A percentile compares a stretch with the other conserved stretches of the same genome.
phyloP scores from a whole-genome alignment of 2,329 filamentous ascomycete species.

The Talaromyces sp. region DNA sequence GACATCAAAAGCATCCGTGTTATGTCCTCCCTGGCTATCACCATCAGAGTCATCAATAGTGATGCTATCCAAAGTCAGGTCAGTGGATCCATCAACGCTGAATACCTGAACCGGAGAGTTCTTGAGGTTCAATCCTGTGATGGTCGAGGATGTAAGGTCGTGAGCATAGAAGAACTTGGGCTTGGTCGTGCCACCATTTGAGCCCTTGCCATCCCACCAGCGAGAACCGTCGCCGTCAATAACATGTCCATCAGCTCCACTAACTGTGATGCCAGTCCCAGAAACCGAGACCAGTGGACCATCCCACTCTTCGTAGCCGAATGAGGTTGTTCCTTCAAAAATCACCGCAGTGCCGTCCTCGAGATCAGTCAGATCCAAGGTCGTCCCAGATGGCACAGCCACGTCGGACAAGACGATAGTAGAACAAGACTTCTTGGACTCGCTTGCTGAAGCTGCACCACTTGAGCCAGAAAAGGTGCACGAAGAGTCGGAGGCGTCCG shows the following conservation, averaged over 20 bases:
- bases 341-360: conserved; percentile 38
- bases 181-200: conserved; percentile 59
- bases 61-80: conserved; percentile 48
- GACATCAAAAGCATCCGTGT: conserved; percentile 59
- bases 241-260: conserved; percentile 47
- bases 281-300: conserved; percentile 61
- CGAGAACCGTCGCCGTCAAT: conserved; percentile 54
- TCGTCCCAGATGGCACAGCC: conserved; percentile 30
- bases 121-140: conserved; percentile 26
- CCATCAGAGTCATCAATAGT: conserved; percentile 57
- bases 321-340: conserved; percentile 64
- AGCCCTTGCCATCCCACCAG: conserved; percentile 61
- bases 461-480: conserved; percentile 22
- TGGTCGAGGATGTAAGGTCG: conserved; percentile 24
- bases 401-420: conserved; percentile 31
- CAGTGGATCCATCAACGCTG: conserved; percentile 41
- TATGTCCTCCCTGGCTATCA: conserved; percentile 43
- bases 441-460: conserved; percentile 19
- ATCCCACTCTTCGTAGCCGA: conserved; percentile 61
- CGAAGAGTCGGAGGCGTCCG: not conserved
- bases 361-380: conserved; percentile 25
- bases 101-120: conserved; percentile 34
- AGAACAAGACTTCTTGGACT: conserved; percentile 24
- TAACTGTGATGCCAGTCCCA: conserved; percentile 53
- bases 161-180: conserved; percentile 59